Conservation (phyloP, 441 rosid genomes). For the Populus hybrid region DNA sequence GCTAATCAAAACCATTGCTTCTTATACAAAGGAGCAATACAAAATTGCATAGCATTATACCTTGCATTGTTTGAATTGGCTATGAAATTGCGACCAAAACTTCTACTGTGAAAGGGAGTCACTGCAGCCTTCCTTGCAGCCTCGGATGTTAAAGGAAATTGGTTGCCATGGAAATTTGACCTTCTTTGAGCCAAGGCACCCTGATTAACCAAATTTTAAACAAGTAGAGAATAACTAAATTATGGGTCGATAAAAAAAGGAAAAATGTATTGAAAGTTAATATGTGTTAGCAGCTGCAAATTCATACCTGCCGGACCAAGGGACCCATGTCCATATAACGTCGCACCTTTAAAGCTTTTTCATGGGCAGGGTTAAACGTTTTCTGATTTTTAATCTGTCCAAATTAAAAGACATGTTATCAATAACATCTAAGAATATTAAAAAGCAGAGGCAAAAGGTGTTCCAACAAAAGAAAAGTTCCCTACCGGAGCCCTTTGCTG, state of each 20-base stretch:
- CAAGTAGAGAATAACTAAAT: neutral
- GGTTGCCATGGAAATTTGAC: constrained; percentile 63
- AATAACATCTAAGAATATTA: constrained; percentile 4
- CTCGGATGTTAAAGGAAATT: constrained; percentile 58
- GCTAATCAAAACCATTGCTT: constrained; percentile 2
- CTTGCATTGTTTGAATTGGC: constrained; percentile 60
- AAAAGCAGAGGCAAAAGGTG: neutral
- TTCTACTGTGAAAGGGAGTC: constrained; percentile 48
- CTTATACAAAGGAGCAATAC: neutral
- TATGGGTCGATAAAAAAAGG: neutral
- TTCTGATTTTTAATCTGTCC: constrained; percentile 59
- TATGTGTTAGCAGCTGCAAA: neutral
- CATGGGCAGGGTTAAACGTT: constrained; percentile 38
- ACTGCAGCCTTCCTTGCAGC: constrained; percentile 57
- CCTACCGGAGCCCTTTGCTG: constrained; percentile 50
- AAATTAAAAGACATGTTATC: constrained; percentile 10
- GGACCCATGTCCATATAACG: constrained; percentile 62
- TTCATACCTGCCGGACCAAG: constrained; percentile 71
- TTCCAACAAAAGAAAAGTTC: constrained; percentile 3
- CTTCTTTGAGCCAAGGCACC: constrained; percentile 75
- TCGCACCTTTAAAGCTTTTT: constrained; percentile 46
- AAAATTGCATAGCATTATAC: constrained; percentile 28
- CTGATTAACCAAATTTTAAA: constrained; percentile 32
- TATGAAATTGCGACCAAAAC: constrained; percentile 43
- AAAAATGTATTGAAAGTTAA: neutral